Conservation (phyloP, 148 eudicot genomes). For the Rhododendron vialii region DNA sequence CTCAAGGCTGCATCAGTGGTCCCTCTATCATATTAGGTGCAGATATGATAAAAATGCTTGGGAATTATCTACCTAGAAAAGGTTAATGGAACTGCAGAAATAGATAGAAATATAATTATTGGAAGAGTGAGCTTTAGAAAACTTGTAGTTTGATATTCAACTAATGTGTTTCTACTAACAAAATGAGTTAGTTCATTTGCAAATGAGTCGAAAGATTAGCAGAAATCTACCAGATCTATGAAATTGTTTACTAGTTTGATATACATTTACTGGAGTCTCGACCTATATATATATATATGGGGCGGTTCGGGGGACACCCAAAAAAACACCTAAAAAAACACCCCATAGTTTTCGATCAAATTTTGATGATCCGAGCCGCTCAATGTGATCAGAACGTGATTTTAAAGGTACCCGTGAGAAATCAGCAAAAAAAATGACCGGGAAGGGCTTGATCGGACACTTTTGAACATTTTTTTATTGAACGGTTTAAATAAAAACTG, state of each 20-base stretch:
- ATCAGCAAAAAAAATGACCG: too few species aligned
- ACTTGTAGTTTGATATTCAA: not conserved
- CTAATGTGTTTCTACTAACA: not conserved
- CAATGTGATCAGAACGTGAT: too few species aligned
- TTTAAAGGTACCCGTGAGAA: too few species aligned
- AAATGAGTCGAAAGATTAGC: not conserved
- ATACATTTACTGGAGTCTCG: not conserved
- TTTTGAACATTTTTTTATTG: too few species aligned
- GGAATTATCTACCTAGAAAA: not conserved
- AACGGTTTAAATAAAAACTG: too few species aligned
- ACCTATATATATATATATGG: not conserved
- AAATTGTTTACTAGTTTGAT: not conserved
- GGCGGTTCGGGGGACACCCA: too few species aligned
- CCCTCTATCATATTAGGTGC: not conserved
- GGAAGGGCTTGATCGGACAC: too few species aligned
- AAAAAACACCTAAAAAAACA: too few species aligned
- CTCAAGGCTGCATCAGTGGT: constrained; percentile 48
- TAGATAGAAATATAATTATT: not conserved
- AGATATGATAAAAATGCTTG: not conserved
- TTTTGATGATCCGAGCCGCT: too few species aligned
- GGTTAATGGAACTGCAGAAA: not conserved
- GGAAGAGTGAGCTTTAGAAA: not conserved
- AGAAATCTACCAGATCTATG: not conserved
- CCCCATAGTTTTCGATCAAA: too few species aligned
- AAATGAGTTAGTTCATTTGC: not conserved